Evolutionary conservation across 2,329 filamentous ascomycete species (phyloP).

Genomic region (Colletotrichum sp.): DNA sequence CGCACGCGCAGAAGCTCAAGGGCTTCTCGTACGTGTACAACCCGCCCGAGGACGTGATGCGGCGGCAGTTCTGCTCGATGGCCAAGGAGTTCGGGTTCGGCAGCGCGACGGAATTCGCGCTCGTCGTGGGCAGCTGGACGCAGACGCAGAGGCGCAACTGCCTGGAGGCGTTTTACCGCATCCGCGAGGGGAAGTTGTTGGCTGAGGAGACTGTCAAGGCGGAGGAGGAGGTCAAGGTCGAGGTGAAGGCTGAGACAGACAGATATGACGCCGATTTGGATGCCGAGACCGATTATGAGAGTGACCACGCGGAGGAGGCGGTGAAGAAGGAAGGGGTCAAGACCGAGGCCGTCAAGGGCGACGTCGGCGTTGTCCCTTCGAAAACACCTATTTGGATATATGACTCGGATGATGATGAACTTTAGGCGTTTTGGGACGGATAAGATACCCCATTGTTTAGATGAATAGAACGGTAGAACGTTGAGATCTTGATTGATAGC

Average conservation of each 20-base stretch:
- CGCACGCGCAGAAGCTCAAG: constrained; percentile 4
- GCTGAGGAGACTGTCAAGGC: constrained; percentile 31
- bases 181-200: constrained; percentile 60
- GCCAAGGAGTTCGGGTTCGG: constrained; percentile 78
- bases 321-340: constrained; percentile 3
- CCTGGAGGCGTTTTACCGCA: constrained; percentile 80
- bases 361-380: neutral
- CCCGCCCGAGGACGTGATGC: constrained; percentile 75
- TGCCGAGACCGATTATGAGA: constrained; percentile 19
- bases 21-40: constrained; percentile 57
- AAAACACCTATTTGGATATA: constrained; percentile 39
- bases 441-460: neutral
- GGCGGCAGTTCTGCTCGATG: constrained; percentile 91
- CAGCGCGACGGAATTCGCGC: constrained; percentile 81
- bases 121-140: constrained; percentile 90
- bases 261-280: constrained; percentile 19
- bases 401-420: constrained; percentile 43
- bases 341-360: neutral
- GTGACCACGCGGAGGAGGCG: neutral
- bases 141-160: constrained; percentile 80
- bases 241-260: constrained; percentile 1
- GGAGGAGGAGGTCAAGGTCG: constrained; percentile 5
- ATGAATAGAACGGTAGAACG: neutral
- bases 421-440: constrained; percentile 27
- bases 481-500: neutral